A percentile compares a stretch with the other conserved stretches of the same genome.
phyloP scores from a whole-genome alignment of 352 stramenopile species.

The Lagenidium sp. region DNA sequence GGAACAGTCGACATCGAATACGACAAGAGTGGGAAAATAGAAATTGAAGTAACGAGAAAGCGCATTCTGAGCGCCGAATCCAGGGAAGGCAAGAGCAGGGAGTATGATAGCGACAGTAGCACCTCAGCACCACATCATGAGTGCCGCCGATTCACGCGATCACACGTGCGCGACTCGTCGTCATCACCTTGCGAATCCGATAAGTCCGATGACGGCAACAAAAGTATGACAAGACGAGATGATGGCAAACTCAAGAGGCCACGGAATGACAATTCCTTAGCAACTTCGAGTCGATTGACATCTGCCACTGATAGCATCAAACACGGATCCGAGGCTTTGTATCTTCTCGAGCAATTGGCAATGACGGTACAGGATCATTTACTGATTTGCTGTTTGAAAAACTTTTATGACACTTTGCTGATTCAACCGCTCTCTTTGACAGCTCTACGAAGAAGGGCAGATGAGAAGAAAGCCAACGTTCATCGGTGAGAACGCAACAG shows the following conservation, averaged over 20 bases:
- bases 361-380: conserved; percentile 28
- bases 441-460: conserved; percentile 50
- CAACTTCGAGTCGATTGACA: too few species aligned
- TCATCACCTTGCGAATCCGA: too few species aligned
- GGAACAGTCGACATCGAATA: conserved; percentile 60
- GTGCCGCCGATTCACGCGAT: too few species aligned
- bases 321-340: conserved; percentile 19
- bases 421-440: neutral
- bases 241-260: conserved; percentile 5
- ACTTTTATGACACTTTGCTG: neutral
- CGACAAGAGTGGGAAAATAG: too few species aligned
- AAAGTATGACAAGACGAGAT: neutral
- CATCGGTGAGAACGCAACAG: neutral
- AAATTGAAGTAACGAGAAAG: conserved; percentile 7
- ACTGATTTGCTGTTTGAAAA: neutral
- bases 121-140: too few species aligned
- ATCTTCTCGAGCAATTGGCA: conserved; percentile 54
- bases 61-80: too few species aligned
- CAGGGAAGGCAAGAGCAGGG: too few species aligned
- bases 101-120: conserved; percentile 4
- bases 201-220: neutral
- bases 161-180: too few species aligned
- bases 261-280: conserved; percentile 1
- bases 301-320: neutral
- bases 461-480: conserved; percentile 40